Evolutionary conservation across 208 protist genomes (phyloP), one percentile per base, ranked within the genome.

Genomic region (Crithidia sp.): DNA sequence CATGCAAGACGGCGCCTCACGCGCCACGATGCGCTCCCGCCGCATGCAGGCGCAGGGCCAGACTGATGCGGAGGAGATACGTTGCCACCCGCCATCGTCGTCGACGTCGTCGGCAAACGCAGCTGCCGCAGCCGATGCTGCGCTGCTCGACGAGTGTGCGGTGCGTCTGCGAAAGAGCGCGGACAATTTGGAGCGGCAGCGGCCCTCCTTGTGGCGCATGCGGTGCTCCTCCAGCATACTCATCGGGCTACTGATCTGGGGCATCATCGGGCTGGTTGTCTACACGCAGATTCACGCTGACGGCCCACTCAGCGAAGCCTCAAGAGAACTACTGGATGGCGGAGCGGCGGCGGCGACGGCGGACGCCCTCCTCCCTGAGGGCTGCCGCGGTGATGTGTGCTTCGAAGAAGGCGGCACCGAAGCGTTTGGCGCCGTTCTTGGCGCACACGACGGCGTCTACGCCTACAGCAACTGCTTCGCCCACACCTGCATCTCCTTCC

Each of bases 401-500:
- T 44, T 74, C 53, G 55, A 55, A 28, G 50, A 63, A 1, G 58
- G 28, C 60, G 79, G 79, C 57, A 74, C 40, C n/a, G 76, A 61
- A 67, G 56, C 74, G 14, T 93, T 93, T 59, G 90, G 87, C 6
- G 52, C 73, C 19, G 81, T 93, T n/a, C 67, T 91, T 5, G 90
- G 90, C 19, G 65, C 57, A 2, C 60, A 84, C 63, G 58, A 87
- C 36, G 82, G 80, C 57, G 82, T 91, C 10, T 73, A 81, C 45
- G 83, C 81, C 16, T 95, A 85, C 68, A 90, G 87, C 53, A 95
- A 93, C 81, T 95, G 88, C 79, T 74, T 89, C 74, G 61, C 55
- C 49, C 43, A 71, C 19, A 80, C 60, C 7, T 90, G 72, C 67
- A 74, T 84, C 47, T 85, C 78, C 13, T 39, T 74, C 10, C 40